Evolutionary conservation across 805 yeast species (phyloP), one percentile per base, ranked within the genome.

Genomic region (Wickerhamomyces silvicola): DNA sequence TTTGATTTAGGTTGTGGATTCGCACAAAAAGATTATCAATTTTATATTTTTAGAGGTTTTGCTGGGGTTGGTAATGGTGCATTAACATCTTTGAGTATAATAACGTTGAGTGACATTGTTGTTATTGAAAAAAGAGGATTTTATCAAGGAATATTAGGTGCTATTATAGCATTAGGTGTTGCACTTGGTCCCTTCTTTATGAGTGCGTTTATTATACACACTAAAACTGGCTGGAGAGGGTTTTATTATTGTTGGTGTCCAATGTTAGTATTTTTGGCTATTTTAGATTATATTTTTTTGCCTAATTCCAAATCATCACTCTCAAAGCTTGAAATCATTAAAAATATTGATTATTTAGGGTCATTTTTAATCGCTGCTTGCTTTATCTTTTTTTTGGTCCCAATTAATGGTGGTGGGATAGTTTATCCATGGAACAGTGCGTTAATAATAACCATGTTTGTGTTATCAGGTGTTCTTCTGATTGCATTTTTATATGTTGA

Each of bases 41-140:
- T 74, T 24, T 74, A 53, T 42, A 57, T 74, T 3, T 72, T 70
- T 41, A 55, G 80, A 32, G 76, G 75, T 0, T 53, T 73, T 32
- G 68, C 75, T 11, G 80, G 81, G 16, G 59, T 75, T 18, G 81
- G 78, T 4, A 57, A 63, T 28, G 79, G 79, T 2, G 79, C 77
- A 1, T 60, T 68, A 4, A 61, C 66, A 10, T 66, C 74, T 5
- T 48, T 74, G 15, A 44, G 67, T 1, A 73, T 71, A 75, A 71
- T 71, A 18, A 62, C 72, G 11, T 57, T 71, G 28, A 66, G 77
- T 36, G 81, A 75, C 45, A 50, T 74, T 13, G 75, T 72, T 10
- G 64, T 78, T 0, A 52, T 75, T 18, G 57, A 64, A 37, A 68
- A 73, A 35, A 56, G 81, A 39, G 80, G 79, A 0, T 68, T 68